Percentiles rank a stretch among this genome's conserved stretches.
Evolutionary conservation across 768 basidiomycete genomes (phyloP).

Genomic region (Leccinellum albellum): DNA sequence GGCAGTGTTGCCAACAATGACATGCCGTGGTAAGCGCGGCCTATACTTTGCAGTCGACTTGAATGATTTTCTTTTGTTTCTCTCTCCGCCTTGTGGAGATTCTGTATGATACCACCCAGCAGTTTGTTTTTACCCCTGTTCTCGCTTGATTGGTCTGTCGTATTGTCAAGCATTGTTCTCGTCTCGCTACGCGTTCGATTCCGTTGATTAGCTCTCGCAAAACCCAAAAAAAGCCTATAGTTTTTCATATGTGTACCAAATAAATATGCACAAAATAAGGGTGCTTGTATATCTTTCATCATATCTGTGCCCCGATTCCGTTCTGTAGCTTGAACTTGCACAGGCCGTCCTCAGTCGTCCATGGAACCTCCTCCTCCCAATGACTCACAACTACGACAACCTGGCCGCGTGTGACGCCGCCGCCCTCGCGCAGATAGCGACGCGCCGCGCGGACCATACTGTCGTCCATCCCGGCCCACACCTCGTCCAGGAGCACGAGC

Average conservation of each 20-base stretch:
- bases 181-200: neutral
- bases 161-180: neutral
- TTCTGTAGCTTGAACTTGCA: conserved; percentile 35
- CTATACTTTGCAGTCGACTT: neutral
- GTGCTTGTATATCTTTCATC: neutral
- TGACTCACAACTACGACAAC: conserved; percentile 85
- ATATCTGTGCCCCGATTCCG: conserved; percentile 27
- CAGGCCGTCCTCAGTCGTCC: conserved; percentile 57
- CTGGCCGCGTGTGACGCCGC: conserved; percentile 54
- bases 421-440: conserved; percentile 54
- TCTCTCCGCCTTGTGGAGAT: neutral
- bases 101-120: conserved; percentile 5
- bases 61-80: neutral
- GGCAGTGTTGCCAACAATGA: conserved; percentile 15
- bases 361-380: conserved; percentile 90
- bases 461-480: conserved; percentile 90
- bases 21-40: conserved; percentile 22
- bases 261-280: neutral
- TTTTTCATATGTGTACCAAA: neutral
- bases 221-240: neutral
- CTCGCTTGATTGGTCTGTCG: conserved; percentile 1
- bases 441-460: conserved; percentile 65
- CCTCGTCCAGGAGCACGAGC: conserved; percentile 86
- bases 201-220: neutral
- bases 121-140: neutral